Evolutionary conservation across 306 rosid species (phyloP).

Genomic region (Prunus persica): Prunus_persica_NCBIv2 NC_034014.1:27600501-27601000

Average conservation of each 20-base stretch:
- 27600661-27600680: conserved; percentile 95
- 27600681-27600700: conserved; percentile 13
- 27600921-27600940: neutral
- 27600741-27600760: neutral
- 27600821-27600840: neutral
- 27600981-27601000: neutral
- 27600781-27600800: neutral
- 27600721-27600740: neutral
- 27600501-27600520: neutral
- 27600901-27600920: neutral
- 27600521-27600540: conserved; percentile 8
- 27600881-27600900: neutral
- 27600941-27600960: neutral
- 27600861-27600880: neutral
- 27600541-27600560: neutral
- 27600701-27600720: neutral
- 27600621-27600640: conserved; percentile 57
- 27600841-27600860: neutral
- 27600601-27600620: conserved; percentile 61
- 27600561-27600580: conserved; percentile 55
- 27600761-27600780: neutral
- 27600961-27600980: too few relatives aligned
- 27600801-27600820: neutral
- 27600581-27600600: conserved; percentile 61
- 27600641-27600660: conserved; percentile 64